Base-by-base conservation (phyloP, 2,329 filamentous ascomycete species). In the Aureobasidium musti region DNA sequence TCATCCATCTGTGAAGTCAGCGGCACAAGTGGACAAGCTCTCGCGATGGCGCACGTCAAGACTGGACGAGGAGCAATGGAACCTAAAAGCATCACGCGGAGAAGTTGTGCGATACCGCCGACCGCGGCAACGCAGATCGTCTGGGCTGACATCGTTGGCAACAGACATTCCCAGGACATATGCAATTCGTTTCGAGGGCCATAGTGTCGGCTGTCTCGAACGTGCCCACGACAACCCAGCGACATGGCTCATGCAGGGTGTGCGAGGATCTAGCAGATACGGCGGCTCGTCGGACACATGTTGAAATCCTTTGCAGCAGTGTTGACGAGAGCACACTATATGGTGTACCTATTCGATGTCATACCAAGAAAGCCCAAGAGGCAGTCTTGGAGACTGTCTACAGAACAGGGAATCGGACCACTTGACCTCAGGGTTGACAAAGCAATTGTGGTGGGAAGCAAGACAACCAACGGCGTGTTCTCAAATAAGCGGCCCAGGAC, bases 161-260 rank as follows among this genome's bases (percentile, higher is more conserved):
- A 53, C 47, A 35, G 7, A 30, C 21, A 21, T 66, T 66, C 64
- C 64, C 54, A 66, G 14, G 33, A 66, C 5, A 66, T 66, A 66
- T 60, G 64, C 64, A 66, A 64, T 30, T 30, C n/a, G 26, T 28
- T 26, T 52, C 6, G 30, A 52, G 47, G 17, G 54, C 39, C 39
- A 49, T 41, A 28, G 39, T 26, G 50, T 59, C 57, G 57, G 41
- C n/a, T 21, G n/a, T 43, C 19, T 39, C 14, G 14, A 63, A 41
- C 47, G 43, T 41, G 23, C 33, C 19, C 30, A 10, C 49, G 52
- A 59, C 17, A 49, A 49, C 39, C n/a, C 37, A 35, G 39, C 19
- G 33, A 19, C 49, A 64, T 64, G 61, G 61, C 47, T 64, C 47
- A 64, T 64, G 61, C 61, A 53, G 61, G 61, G 37, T 21, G n/a